Percentiles rank a stretch among this genome's conserved stretches.
Evolutionary conservation across 345 rosid species (phyloP).

Genomic region (Nephelium lappaceum): DNA sequence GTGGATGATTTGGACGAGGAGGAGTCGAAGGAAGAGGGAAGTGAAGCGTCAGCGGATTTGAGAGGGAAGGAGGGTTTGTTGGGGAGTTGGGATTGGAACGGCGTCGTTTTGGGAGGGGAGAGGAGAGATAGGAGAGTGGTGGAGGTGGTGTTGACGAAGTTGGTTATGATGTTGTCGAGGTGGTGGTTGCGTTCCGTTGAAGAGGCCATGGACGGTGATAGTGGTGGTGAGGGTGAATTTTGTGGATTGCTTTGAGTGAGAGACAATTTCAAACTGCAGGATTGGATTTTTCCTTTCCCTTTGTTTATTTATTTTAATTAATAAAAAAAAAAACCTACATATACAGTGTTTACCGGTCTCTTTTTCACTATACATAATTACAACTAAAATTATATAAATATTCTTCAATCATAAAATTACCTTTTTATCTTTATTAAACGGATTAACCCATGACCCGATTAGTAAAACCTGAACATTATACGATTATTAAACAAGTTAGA

Average conservation of each 20-base stretch:
- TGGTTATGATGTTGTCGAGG: slow-evolving; percentile 39
- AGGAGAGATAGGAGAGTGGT: slow-evolving; percentile 46
- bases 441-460: no score
- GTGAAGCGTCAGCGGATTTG: slow-evolving; percentile 41
- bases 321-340: no score
- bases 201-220: slow-evolving; percentile 37
- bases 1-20: slow-evolving; percentile 45
- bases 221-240: neutral
- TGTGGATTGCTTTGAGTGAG: neutral
- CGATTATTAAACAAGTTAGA: no score
- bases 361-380: no score
- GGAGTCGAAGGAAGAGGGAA: slow-evolving; percentile 40
- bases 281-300: neutral
- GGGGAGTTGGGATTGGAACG: slow-evolving; percentile 33
- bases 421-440: no score
- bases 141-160: slow-evolving; percentile 46
- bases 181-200: slow-evolving; percentile 41
- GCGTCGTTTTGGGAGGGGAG: slow-evolving; percentile 35
- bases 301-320: no score
- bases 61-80: slow-evolving; percentile 58
- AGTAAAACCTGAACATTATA: no score
- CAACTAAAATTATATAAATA: no score
- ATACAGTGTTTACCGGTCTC: neutral
- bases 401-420: no score
- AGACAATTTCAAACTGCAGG: neutral